A percentile compares a stretch with the other conserved stretches of the same genome.
phyloP scores from a whole-genome alignment of 2,329 filamentous ascomycete species.

The Colletotrichum magnum region DNA sequence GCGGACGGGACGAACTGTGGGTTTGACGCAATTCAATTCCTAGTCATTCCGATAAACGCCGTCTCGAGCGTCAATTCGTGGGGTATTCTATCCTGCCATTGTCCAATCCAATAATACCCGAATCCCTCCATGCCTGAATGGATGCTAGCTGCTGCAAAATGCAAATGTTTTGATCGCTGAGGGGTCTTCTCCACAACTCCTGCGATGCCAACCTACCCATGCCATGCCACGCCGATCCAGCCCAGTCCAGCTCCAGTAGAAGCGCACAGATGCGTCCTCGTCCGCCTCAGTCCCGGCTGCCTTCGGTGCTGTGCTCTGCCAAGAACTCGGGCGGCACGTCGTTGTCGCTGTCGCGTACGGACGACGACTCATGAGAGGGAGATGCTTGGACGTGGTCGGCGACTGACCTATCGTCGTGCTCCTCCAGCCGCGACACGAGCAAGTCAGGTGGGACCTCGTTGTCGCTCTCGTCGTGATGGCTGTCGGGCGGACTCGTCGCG shows the following conservation, averaged over 20 bases:
- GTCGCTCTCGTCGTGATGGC: constrained; percentile 50
- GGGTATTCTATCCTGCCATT: constrained; percentile 32
- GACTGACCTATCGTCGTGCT: constrained; percentile 44
- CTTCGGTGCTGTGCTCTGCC: constrained; percentile 55
- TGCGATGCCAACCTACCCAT: neutral
- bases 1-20: constrained; percentile 15
- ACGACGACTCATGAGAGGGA: constrained; percentile 8
- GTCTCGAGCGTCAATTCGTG: constrained; percentile 15
- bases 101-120: neutral
- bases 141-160: neutral
- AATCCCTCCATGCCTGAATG: neutral
- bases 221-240: neutral
- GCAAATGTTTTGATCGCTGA: neutral
- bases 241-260: constrained; percentile 1
- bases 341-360: constrained; percentile 58
- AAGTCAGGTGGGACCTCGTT: constrained; percentile 61
- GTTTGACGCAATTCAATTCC: constrained; percentile 7
- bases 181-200: constrained; percentile 6
- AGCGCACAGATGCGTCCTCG: neutral
- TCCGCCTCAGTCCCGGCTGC: constrained; percentile 21
- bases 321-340: constrained; percentile 68
- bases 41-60: constrained; percentile 24
- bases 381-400: constrained; percentile 24
- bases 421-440: constrained; percentile 52
- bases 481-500: constrained; percentile 1